Base-by-base conservation (phyloP, 2,329 filamentous ascomycete species). In the Magnaporthiopsis rhizophila region DNA sequence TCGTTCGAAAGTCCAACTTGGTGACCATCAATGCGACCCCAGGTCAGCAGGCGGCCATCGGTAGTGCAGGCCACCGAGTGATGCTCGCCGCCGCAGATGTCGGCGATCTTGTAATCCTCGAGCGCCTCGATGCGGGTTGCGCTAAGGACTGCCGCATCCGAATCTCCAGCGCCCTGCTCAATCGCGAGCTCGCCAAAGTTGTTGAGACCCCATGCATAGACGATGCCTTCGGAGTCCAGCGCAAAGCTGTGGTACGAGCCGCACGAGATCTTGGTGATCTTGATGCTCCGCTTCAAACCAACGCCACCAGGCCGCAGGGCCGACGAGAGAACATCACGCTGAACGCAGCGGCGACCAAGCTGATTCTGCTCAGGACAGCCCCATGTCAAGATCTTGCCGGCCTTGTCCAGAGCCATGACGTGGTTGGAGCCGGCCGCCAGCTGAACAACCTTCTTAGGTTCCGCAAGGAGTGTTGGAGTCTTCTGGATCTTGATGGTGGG, bases 241-340 rank as follows among this genome's bases (percentile, higher is more conserved):
- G 91, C 91, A 69, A 96, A 94, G 69, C 87, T 90, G 79, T 96
- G 91, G 76, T 93, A 94, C 18, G 88, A 85, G 59, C 92, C 92
- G 66, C 74, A 78, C n/a, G 74, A 87, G 34, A 87, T 83, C 66
- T 86, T 83, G 69, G 84, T 83, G 61, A 92, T 83, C 62, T 89
- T 89, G 70, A 92, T 84, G 63, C 80, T 76, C 38, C 70, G 73
- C 62, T 69, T 69, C 68, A 76, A 72, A 15, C 69, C 64, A 34
- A 75, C 71, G 61, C 75, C 72, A 67, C 73, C 72, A 18, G 71
- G 71, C 1, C 73, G 73, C 64, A 73, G 72, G 4, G 75, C 74
- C 11, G 73, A 74, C n/a, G 65, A 68, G 66, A 68, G 67, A 62
- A 72, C 71, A 69, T 80, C 81, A 66, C 85, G 83, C 73, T 89